A percentile compares a stretch with the other conserved stretches of the same genome.
These are phyloP conservation scores for Capsella rubella DNA, from an alignment of 441 rosid genomes.

Conservation along the genomic window DNA sequence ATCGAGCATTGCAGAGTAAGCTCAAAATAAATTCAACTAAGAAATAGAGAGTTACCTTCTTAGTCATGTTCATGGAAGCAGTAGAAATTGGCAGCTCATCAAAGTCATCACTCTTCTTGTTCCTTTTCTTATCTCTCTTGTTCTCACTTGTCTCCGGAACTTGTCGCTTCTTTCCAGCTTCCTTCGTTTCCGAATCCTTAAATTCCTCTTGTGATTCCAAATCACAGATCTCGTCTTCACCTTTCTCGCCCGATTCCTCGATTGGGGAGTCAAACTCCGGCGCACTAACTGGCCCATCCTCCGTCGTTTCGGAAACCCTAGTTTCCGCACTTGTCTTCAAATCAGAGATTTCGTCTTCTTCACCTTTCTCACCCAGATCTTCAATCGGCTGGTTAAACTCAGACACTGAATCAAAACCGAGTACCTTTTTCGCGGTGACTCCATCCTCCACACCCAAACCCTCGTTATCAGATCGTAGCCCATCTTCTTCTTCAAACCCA, in stretches of 20 bases:
- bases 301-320: conserved; percentile 17
- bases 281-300: background rate
- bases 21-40: background rate
- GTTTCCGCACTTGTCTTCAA: conserved; percentile 12
- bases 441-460: conserved; percentile 42
- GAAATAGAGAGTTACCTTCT: conserved; percentile 52
- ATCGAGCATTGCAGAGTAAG: background rate
- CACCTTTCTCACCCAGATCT: conserved; percentile 40
- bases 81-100: conserved; percentile 48
- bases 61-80: conserved; percentile 55
- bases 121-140: conserved; percentile 50
- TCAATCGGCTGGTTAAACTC: conserved; percentile 26
- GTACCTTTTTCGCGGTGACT: conserved; percentile 51
- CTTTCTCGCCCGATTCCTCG: conserved; percentile 13
- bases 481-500: conserved; percentile 46
- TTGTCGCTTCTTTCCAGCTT: conserved; percentile 27
- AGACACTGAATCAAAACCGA: conserved; percentile 53
- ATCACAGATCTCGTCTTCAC: conserved; percentile 11
- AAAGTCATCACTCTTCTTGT: conserved; percentile 44
- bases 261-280: background rate
- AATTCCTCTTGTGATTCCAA: conserved; percentile 21
- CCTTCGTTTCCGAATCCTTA: conserved; percentile 18
- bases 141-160: conserved; percentile 24
- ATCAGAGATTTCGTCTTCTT: conserved; percentile 25
- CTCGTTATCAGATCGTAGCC: conserved; percentile 44